Conservation (phyloP, 192 early-diverging fungal species). For the Coemansia sp. region DNA sequence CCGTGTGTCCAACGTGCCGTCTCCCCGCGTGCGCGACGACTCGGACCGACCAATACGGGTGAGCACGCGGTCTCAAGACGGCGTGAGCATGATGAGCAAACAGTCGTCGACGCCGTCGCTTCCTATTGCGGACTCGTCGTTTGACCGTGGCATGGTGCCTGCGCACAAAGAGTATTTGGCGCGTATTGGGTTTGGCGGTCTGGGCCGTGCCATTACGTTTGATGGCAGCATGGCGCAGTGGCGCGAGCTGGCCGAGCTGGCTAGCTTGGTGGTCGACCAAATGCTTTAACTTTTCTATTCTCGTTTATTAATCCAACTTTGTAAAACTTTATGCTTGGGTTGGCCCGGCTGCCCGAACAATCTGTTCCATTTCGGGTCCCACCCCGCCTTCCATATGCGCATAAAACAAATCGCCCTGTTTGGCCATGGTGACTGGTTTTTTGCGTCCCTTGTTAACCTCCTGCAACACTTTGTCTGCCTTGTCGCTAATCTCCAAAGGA, state of each 20-base stretch:
- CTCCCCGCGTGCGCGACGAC: slow-evolving; percentile 44
- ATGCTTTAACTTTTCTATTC: slow-evolving; percentile 30
- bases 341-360: slow-evolving; percentile 21
- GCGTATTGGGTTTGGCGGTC: slow-evolving; percentile 49
- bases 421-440: slow-evolving; percentile 17
- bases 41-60: slow-evolving; percentile 20
- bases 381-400: slow-evolving; percentile 37
- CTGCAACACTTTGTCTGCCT: slow-evolving; percentile 15
- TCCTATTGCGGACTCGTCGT: slow-evolving; percentile 26
- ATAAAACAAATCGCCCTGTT: slow-evolving; percentile 34
- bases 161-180: slow-evolving; percentile 47
- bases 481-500: neutral
- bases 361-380: slow-evolving; percentile 23
- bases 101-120: slow-evolving; percentile 47
- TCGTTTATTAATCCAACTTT: slow-evolving; percentile 1
- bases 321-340: neutral
- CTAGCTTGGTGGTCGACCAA: slow-evolving; percentile 57
- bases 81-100: slow-evolving; percentile 49
- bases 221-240: slow-evolving; percentile 42
- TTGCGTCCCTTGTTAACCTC: slow-evolving; percentile 22
- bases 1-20: slow-evolving; percentile 40
- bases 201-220: slow-evolving; percentile 41
- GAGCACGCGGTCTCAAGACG: slow-evolving; percentile 37
- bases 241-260: slow-evolving; percentile 49
- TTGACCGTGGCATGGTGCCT: slow-evolving; percentile 50